phyloP scores from a whole-genome alignment of 257 asterid genomes.

The Solanum pimpinellifolium region DNA sequence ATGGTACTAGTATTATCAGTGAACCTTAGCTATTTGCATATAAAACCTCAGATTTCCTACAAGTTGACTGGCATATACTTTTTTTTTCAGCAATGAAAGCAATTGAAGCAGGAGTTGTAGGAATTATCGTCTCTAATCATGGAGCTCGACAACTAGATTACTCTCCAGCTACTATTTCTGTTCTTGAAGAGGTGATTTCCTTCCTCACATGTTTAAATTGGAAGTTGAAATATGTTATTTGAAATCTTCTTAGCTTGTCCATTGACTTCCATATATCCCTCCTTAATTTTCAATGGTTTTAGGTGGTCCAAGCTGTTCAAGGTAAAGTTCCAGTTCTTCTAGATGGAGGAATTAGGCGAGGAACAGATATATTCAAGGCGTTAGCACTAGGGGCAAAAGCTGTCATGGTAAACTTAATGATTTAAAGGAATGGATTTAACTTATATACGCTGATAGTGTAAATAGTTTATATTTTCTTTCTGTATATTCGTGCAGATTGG shows the following conservation, averaged over 20 bases:
- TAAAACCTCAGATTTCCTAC: background rate
- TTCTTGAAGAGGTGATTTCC: constrained; percentile 48
- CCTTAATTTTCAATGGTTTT: background rate
- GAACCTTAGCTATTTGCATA: background rate
- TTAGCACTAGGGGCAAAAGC: constrained; percentile 64
- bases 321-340: constrained; percentile 48
- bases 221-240: background rate
- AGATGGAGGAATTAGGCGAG: constrained; percentile 70
- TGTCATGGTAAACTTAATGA: constrained; percentile 29
- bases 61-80: background rate
- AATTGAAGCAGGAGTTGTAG: constrained; percentile 46
- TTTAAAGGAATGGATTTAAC: background rate
- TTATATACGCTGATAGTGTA: background rate
- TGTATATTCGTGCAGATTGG: constrained; percentile 26
- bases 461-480: background rate
- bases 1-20: constrained; percentile 16
- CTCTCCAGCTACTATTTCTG: constrained; percentile 50
- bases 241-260: background rate
- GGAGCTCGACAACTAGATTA: constrained; percentile 61
- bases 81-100: constrained; percentile 39
- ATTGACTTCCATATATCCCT: background rate
- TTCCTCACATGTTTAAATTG: background rate
- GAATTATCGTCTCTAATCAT: constrained; percentile 52
- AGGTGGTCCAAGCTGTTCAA: constrained; percentile 51
- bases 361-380: constrained; percentile 64